phyloP scores from a whole-genome alignment of 148 eudicot genomes.

The Rhododendron ovatum region DNA sequence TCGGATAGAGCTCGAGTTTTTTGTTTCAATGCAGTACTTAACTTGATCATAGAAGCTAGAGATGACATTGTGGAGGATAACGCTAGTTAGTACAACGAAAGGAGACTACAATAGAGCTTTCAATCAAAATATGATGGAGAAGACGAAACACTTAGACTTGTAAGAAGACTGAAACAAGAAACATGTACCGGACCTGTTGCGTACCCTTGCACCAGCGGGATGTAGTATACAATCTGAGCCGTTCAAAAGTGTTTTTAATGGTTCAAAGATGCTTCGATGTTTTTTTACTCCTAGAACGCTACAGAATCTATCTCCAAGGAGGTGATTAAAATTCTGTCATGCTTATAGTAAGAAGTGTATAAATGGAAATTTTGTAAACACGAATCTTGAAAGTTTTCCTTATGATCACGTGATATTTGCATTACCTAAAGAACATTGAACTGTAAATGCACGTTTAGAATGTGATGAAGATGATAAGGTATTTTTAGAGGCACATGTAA shows the following conservation, averaged over 20 bases:
- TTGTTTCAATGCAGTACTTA: background rate
- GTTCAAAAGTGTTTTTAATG: too few relatives aligned
- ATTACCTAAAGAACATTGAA: background rate
- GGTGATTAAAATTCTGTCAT: background rate
- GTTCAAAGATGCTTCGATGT: background rate
- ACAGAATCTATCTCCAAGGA: background rate
- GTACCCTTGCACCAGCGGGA: too few relatives aligned
- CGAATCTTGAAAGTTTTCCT: background rate
- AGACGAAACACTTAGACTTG: background rate
- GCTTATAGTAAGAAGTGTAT: background rate
- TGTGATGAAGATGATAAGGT: background rate
- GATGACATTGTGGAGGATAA: background rate
- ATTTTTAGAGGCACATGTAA: too few relatives aligned
- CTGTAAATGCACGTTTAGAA: background rate
- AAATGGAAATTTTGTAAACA: background rate
- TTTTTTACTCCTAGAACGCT: background rate
- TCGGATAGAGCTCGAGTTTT: background rate
- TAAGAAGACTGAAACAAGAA: background rate
- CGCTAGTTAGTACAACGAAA: background rate
- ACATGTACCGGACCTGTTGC: background rate
- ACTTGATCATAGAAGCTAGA: background rate
- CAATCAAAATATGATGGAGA: background rate
- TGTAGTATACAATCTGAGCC: too few relatives aligned
- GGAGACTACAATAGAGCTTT: too few relatives aligned
- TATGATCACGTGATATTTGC: background rate